Evolutionary conservation across 2,329 filamentous ascomycete species (phyloP).

Genomic region (Penicillium sp.): DNA sequence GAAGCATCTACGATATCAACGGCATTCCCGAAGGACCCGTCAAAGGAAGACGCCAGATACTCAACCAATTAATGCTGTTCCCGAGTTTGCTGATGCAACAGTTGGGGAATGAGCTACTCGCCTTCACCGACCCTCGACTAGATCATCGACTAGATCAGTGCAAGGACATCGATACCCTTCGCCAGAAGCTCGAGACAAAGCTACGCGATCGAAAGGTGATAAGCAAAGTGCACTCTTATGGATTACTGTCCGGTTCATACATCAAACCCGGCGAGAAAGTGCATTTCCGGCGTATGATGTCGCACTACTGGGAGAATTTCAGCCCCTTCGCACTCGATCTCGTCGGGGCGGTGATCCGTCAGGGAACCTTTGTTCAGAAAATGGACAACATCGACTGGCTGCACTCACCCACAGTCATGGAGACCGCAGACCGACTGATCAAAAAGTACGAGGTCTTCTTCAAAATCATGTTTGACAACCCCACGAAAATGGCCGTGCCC

Average conservation of each 20-base stretch:
- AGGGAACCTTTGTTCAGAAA: constrained; percentile 54
- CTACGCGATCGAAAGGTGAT: constrained; percentile 55
- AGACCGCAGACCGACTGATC: constrained; percentile 67
- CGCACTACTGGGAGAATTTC: constrained; percentile 47
- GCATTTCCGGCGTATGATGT: constrained; percentile 53
- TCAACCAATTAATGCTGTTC: constrained; percentile 24
- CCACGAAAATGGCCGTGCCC: constrained; percentile 36
- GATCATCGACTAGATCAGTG: constrained; percentile 51
- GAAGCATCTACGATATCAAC: constrained; percentile 62
- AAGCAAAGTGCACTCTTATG: constrained; percentile 30
- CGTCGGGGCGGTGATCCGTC: constrained; percentile 47
- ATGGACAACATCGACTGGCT: constrained; percentile 81
- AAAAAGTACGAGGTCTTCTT: constrained; percentile 53
- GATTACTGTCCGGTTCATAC: background rate
- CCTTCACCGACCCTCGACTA: constrained; percentile 58
- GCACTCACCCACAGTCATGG: constrained; percentile 66
- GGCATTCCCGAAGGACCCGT: constrained; percentile 52
- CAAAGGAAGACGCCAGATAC: background rate
- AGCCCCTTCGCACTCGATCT: constrained; percentile 46
- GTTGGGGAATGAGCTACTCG: constrained; percentile 51
- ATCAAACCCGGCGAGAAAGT: constrained; percentile 19
- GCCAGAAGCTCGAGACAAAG: constrained; percentile 32
- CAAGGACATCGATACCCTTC: constrained; percentile 46
- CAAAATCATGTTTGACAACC: constrained; percentile 43
- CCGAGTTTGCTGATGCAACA: constrained; percentile 14